Evolutionary conservation across 2,329 filamentous ascomycete species (phyloP).

Genomic region (Verticillium dahliae): DNA sequence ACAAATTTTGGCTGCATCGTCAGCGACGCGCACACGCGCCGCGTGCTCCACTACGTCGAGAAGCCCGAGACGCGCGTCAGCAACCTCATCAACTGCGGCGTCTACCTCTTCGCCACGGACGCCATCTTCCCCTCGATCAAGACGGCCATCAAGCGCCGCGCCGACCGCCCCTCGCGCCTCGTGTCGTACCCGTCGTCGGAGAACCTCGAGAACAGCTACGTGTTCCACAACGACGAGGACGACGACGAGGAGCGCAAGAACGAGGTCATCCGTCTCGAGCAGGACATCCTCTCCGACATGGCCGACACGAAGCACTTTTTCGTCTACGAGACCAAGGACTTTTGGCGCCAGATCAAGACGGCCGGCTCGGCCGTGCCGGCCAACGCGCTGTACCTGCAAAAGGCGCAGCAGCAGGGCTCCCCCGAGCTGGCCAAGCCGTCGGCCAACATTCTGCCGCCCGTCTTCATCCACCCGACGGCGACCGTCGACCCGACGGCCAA

Average conservation of each 20-base stretch:
- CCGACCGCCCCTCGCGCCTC: slow-evolving; percentile 74
- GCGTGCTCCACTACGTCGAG: slow-evolving; percentile 97
- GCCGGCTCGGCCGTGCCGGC: slow-evolving; percentile 94
- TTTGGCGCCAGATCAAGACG: slow-evolving; percentile 99
- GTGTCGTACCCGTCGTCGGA: slow-evolving; percentile 95
- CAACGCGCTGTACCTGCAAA: slow-evolving; percentile 92
- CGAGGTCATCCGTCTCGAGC: slow-evolving; percentile 88
- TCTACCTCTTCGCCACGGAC: slow-evolving; percentile 94
- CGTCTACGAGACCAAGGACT: slow-evolving; percentile 97
- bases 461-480: slow-evolving; percentile 91
- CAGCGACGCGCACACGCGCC: slow-evolving; percentile 85
- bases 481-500: slow-evolving; percentile 91
- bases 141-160: slow-evolving; percentile 89
- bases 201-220: slow-evolving; percentile 66
- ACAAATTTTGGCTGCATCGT: slow-evolving; percentile 98
- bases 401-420: slow-evolving; percentile 76
- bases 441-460: slow-evolving; percentile 81
- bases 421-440: slow-evolving; percentile 78
- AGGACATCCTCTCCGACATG: slow-evolving; percentile 92
- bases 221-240: slow-evolving; percentile 42
- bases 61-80: slow-evolving; percentile 97
- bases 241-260: slow-evolving; percentile 74
- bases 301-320: slow-evolving; percentile 98
- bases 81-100: slow-evolving; percentile 98
- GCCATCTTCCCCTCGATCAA: slow-evolving; percentile 95